phyloP scores from a whole-genome alignment of 257 asterid species.

The Nicotiana noctiflora region DNA sequence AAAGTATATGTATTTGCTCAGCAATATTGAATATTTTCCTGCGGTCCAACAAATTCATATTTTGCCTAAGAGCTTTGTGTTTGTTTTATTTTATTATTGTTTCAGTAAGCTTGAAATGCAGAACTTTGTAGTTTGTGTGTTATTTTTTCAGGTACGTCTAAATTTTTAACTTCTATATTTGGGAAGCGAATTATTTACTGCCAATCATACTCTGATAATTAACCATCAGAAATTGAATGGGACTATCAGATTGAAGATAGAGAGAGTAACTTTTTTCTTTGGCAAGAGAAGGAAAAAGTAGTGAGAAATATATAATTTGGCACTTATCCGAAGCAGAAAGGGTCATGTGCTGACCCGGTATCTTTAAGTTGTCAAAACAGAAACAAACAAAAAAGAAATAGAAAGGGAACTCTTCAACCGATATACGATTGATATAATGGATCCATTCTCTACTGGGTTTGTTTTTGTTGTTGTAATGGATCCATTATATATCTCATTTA shows the following conservation, averaged over 20 bases:
- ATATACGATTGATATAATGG: neutral
- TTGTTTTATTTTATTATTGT: neutral
- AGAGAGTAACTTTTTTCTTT: neutral
- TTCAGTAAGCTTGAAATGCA: neutral
- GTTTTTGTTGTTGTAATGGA: neutral
- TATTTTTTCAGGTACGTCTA: neutral
- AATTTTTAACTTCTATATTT: neutral
- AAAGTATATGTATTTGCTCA: neutral
- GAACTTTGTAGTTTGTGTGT: neutral
- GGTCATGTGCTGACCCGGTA: neutral
- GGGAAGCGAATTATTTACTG: neutral
- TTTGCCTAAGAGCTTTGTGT: neutral
- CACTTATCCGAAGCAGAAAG: neutral
- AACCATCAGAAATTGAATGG: neutral
- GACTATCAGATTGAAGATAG: neutral
- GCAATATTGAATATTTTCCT: neutral
- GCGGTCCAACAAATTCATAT: neutral
- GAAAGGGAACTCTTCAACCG: neutral
- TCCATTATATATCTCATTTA: neutral
- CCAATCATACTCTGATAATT: neutral
- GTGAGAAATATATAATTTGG: neutral
- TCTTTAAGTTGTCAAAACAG: no score
- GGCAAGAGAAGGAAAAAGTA: neutral
- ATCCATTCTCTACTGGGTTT: neutral
- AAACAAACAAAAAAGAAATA: neutral